Base-by-base conservation (phyloP, 495 filamentous ascomycete species). In the Podospora anserina region DNA sequence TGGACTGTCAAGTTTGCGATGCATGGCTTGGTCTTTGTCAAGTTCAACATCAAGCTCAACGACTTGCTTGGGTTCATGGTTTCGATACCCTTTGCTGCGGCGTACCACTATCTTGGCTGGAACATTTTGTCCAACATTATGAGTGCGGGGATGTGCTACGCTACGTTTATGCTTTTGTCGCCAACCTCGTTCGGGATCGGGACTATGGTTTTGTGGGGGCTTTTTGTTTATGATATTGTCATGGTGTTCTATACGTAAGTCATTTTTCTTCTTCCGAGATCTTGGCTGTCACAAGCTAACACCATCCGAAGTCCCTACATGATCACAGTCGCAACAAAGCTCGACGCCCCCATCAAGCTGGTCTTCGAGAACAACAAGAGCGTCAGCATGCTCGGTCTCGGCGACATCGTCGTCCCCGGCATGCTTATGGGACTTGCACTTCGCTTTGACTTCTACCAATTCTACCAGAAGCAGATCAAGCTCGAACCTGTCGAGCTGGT, bases 221-320 rank as follows among this genome's bases (percentile, higher is more conserved):
- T 99, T 18, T 98, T 98, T 77, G 84, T 94, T 72, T 99, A 99
- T 72, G 95, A 99, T 72, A 94, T 99, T 64, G 90, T 93, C 75
- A 96, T 98, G 80, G 95, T 99, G 64, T 99, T 97, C 76, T 99
- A 91, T 77, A 99, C 95, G 82, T 87, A 76, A 74, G 84, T 79
- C 26, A 56, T 19, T 9, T n/a, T 57, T 23, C 39, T 57, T 27
- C 39, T 1, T 9, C 34, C 49, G 5, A 5, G 20, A 27, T 13
- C 23, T 32, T 27, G 6, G 27, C 26, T 6, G 6, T 19, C 9
- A 5, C 7, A 20, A 49, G 15, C 7, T 28, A 68, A 58, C 5
- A 34, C 5, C 15, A 18, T 19, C 44, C 3, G 2, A 26, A 85
- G 83, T 0, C 95, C 95, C 1, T 84, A 95, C 73, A 99, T 99